These are phyloP conservation scores for Exophiala oligosperma DNA, from an alignment of 2,329 filamentous ascomycete genomes.

Conservation along the genomic window DNA sequence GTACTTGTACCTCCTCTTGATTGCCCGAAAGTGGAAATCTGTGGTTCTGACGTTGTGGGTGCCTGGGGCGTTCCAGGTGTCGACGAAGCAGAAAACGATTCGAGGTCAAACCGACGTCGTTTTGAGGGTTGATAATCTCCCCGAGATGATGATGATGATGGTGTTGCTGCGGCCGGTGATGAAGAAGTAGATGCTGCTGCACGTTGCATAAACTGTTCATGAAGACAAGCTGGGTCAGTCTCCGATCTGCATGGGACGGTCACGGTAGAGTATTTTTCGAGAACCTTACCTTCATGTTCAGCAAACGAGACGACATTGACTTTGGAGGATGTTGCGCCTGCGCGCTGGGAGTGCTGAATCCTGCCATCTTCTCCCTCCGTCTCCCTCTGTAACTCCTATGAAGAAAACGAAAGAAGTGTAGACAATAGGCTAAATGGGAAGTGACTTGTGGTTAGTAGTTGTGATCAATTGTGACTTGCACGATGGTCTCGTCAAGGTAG, in stretches of 20 bases:
- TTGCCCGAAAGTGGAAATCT: neutral
- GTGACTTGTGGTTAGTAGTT: neutral
- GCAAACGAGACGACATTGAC: conserved; percentile 29
- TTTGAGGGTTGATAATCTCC: conserved; percentile 17
- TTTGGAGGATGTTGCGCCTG: conserved; percentile 18
- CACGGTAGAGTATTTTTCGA: neutral
- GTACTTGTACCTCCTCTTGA: conserved; percentile 19
- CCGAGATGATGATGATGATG: conserved; percentile 20
- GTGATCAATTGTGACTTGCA: neutral
- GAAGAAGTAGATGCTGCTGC: conserved; percentile 18
- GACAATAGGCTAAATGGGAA: neutral
- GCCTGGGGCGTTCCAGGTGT: conserved; percentile 13
- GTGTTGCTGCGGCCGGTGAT: conserved; percentile 5
- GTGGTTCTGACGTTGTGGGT: conserved; percentile 2
- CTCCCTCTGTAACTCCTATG: neutral
- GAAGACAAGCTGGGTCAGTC: neutral
- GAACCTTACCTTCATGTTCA: conserved; percentile 31
- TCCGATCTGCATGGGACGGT: neutral
- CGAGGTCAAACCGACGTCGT: conserved; percentile 20
- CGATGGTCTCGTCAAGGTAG: neutral
- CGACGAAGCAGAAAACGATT: conserved; percentile 11
- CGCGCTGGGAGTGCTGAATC: conserved; percentile 16
- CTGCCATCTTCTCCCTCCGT: conserved; percentile 16
- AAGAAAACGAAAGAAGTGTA: neutral
- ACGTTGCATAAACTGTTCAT: conserved; percentile 30